These are phyloP conservation scores for Ophiostoma piceae DNA, from an alignment of 2,329 filamentous ascomycete genomes.

Conservation along the genomic window DNA sequence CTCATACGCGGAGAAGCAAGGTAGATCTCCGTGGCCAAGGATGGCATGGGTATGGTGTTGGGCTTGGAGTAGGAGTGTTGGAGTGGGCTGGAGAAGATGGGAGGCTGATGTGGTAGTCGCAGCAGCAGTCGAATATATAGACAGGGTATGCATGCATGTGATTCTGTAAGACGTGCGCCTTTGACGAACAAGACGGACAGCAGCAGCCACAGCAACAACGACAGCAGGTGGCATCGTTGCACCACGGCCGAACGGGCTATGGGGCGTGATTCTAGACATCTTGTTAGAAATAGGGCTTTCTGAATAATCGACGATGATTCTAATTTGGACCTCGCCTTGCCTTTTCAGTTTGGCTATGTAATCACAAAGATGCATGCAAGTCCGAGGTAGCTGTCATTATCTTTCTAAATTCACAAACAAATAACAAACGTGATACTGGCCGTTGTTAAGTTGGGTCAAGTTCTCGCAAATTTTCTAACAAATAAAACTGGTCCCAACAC, in stretches of 20 bases:
- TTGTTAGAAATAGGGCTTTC: background rate
- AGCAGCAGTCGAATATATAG: background rate
- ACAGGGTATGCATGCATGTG: constrained; percentile 9
- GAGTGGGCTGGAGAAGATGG: background rate
- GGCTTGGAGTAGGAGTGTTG: background rate
- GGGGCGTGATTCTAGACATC: background rate
- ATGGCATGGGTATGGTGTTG: background rate
- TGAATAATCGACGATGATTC: background rate
- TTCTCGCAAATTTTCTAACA: too few relatives aligned
- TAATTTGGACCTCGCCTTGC: background rate
- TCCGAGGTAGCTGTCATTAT: too few relatives aligned
- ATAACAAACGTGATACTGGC: too few relatives aligned
- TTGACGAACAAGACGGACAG: background rate
- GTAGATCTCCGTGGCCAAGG: background rate
- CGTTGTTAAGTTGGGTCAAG: too few relatives aligned
- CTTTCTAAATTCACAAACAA: too few relatives aligned
- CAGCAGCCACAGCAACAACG: background rate
- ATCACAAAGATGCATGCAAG: too few relatives aligned
- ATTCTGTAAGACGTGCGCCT: background rate
- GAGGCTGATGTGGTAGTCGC: background rate
- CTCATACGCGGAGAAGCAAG: background rate
- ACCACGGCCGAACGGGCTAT: constrained; percentile 22
- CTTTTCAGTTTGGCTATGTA: too few relatives aligned
- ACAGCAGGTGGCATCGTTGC: constrained; percentile 16
- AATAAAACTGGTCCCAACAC: background rate